These are phyloP conservation scores for Crithidia thermophila DNA, from an alignment of 208 protist genomes.

Conservation along the genomic window DNA sequence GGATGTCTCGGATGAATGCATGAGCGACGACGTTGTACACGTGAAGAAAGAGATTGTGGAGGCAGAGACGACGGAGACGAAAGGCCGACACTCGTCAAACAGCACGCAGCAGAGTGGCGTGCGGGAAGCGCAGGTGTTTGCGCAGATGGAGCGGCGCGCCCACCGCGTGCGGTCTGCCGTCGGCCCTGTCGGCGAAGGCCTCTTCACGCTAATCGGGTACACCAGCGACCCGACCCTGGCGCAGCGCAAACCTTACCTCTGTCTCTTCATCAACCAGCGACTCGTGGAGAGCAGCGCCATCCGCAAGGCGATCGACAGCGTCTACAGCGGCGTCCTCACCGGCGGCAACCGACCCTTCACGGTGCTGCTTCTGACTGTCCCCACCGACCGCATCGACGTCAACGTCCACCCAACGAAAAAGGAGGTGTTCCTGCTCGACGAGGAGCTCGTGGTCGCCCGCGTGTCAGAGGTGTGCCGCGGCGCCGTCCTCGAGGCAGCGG, in stretches of 20 bases:
- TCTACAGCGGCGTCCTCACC: slow-evolving; percentile 93
- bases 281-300: slow-evolving; percentile 81
- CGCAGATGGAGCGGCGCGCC: slow-evolving; percentile 25
- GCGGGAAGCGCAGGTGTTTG: slow-evolving; percentile 24
- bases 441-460: slow-evolving; percentile 69
- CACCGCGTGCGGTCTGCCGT: slow-evolving; percentile 24
- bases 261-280: slow-evolving; percentile 90
- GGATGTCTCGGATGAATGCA: neutral
- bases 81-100: neutral
- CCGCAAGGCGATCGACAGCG: slow-evolving; percentile 84
- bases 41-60: neutral
- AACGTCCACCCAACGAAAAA: slow-evolving; percentile 99
- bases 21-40: neutral
- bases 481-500: slow-evolving; percentile 63
- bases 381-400: slow-evolving; percentile 95
- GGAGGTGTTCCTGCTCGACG: slow-evolving; percentile 89
- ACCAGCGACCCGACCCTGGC: slow-evolving; percentile 71
- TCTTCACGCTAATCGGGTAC: slow-evolving; percentile 77
- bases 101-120: neutral
- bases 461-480: slow-evolving; percentile 58
- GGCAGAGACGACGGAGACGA: neutral
- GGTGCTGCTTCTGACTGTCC: slow-evolving; percentile 93
- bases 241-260: slow-evolving; percentile 67
- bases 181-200: slow-evolving; percentile 45
- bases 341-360: slow-evolving; percentile 93